Percentiles rank a stretch among this genome's conserved stretches.
These are phyloP conservation scores for Stenocarpella maydis DNA, from an alignment of 2,329 filamentous ascomycete species.

Conservation along the genomic window DNA sequence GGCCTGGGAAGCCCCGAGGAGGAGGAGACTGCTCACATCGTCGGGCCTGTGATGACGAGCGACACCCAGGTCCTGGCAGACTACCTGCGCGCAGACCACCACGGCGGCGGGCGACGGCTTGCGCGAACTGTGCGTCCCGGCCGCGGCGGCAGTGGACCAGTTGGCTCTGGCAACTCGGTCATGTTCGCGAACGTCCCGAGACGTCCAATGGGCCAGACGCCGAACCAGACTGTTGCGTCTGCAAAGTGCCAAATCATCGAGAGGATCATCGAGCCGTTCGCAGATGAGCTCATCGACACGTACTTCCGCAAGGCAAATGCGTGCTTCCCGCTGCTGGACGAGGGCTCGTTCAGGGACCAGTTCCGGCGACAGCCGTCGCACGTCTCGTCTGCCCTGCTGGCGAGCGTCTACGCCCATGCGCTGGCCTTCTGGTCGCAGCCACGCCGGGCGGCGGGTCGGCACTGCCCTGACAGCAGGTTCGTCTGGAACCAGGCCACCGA, in stretches of 20 bases:
- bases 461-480: slow-evolving; percentile 65
- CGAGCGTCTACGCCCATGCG: slow-evolving; percentile 65
- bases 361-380: slow-evolving; percentile 54
- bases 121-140: slow-evolving; percentile 41
- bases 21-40: slow-evolving; percentile 58
- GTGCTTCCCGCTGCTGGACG: slow-evolving; percentile 70
- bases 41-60: slow-evolving; percentile 66
- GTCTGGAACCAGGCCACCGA: slow-evolving; percentile 70
- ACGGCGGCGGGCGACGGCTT: slow-evolving; percentile 42
- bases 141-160: slow-evolving; percentile 49
- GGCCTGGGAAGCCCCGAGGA: slow-evolving; percentile 41
- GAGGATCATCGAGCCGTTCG: slow-evolving; percentile 64
- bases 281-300: slow-evolving; percentile 58
- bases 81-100: slow-evolving; percentile 50
- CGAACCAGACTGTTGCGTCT: slow-evolving; percentile 49
- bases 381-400: slow-evolving; percentile 64
- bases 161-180: slow-evolving; percentile 54
- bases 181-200: slow-evolving; percentile 57
- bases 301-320: slow-evolving; percentile 63
- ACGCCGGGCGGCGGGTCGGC: slow-evolving; percentile 50
- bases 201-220: slow-evolving; percentile 52
- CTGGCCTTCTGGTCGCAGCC: slow-evolving; percentile 65
- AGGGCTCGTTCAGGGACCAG: slow-evolving; percentile 59
- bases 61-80: slow-evolving; percentile 69
- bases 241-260: slow-evolving; percentile 64